Evolutionary conservation across 345 rosid genomes (phyloP), one percentile per base, ranked within the genome.

Genomic region (Gossypium arboreum): DNA sequence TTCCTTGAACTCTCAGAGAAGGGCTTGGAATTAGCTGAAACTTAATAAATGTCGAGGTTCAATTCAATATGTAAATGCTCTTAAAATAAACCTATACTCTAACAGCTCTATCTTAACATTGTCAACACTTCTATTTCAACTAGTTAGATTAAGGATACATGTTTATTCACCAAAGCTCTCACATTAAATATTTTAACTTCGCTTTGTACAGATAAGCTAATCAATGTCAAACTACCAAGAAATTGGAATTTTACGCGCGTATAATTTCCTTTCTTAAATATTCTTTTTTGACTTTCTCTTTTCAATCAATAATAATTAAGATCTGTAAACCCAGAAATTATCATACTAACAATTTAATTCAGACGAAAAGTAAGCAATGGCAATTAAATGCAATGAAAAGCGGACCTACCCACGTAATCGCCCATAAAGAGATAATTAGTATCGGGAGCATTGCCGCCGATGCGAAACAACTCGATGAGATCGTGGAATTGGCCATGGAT

Each of bases 361-460:
- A 18, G 5, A 66, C 20, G 8, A 9, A 10, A 66, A 66, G 27
- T 22, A 67, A 22, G 18, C 27, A 45, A 45, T 22, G 4, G 34
- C 4, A 66, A 45, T 44, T 44, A 66, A 22, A 67, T 22, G 56
- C 39, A 47, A 45, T 11, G 12, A 67, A 67, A 67, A 67, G 56
- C 4, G 44, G 52, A 83, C 85, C 54, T 65, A 86, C 87, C 87
- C 15, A 86, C 89, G 43, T 86, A 86, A 55, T 86, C 89, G 22
- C 89, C 89, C 89, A 86, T 86, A 81, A 84, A 86, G 66, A 86
- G 87, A 69, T 86, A 86, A 54, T 84, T 86, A 39, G 87, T 86
- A 62, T 86, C 87, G 12, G 85, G 89, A 12, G 85, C 83, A 60
- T 77, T 82, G 67, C 89, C 89, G 10, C 89, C 87, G 65, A 86